Conservation (phyloP, 1,139 yeast species). For the Yamadazyma oceani region DNA sequence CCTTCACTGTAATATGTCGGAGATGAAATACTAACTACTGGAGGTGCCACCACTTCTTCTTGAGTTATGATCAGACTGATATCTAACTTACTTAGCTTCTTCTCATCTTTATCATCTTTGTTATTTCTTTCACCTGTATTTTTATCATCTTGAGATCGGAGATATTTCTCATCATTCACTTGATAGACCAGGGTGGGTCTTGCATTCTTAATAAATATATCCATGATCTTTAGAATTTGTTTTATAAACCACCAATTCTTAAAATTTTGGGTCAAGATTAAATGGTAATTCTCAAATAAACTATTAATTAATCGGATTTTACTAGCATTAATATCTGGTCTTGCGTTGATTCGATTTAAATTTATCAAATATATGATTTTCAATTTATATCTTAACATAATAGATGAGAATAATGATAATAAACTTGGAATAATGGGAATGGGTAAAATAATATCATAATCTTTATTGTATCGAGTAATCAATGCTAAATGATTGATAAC, state of each 20-base stretch:
- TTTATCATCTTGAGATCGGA: constrained; percentile 1
- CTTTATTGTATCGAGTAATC: neutral
- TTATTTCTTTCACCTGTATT: neutral
- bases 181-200: neutral
- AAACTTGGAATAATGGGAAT: constrained; percentile 14
- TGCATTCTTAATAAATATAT: constrained; percentile 6
- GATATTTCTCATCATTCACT: constrained; percentile 2
- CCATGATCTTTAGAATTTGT: constrained; percentile 16
- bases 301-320: constrained; percentile 7
- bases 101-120: constrained; percentile 1
- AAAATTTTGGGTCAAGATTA: constrained; percentile 11
- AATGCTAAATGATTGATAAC: constrained; percentile 1
- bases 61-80: constrained; percentile 6
- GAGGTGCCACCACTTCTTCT: constrained; percentile 7
- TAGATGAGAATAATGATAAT: constrained; percentile 11
- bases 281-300: constrained; percentile 11
- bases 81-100: constrained; percentile 1
- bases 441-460: constrained; percentile 6
- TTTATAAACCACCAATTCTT: constrained; percentile 23
- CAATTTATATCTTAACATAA: constrained; percentile 14
- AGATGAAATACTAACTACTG: constrained; percentile 12
- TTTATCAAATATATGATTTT: constrained; percentile 13
- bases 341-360: constrained; percentile 7
- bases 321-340: constrained; percentile 10
- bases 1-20: constrained; percentile 9